Conservation (phyloP, 148 eudicot species). For the Rhododendron ferrugineum region DNA sequence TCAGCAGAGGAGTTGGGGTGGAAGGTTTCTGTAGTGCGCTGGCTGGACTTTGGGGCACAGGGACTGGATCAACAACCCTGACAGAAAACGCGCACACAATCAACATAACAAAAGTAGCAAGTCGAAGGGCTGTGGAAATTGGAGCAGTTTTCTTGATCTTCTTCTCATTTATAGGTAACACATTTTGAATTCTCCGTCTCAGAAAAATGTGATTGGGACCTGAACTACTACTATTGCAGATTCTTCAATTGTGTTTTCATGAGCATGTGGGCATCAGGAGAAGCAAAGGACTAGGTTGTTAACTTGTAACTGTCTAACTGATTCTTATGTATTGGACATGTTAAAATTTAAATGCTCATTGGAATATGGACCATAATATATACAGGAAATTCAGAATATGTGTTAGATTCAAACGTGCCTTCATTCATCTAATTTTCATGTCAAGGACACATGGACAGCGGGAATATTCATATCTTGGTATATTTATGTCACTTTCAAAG, state of each 20-base stretch:
- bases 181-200: neutral
- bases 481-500: neutral
- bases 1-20: slow-evolving; percentile 82
- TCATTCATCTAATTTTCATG: neutral
- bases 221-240: neutral
- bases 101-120: slow-evolving; percentile 69
- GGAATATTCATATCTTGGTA: neutral
- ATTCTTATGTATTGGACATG: neutral
- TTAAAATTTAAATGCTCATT: neutral
- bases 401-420: neutral
- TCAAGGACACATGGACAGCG: neutral
- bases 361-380: neutral
- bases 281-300: neutral
- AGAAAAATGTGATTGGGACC: neutral
- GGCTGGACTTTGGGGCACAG: slow-evolving; percentile 97
- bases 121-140: slow-evolving; percentile 57
- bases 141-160: slow-evolving; percentile 74
- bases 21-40: slow-evolving; percentile 92
- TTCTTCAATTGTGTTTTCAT: neutral
- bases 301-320: neutral
- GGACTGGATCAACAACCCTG: slow-evolving; percentile 82
- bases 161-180: slow-evolving; percentile 69
- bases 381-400: neutral
- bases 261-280: neutral
- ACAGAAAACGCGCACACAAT: slow-evolving; percentile 86